These are phyloP conservation scores for Microdochium trichocladiopsis DNA, from an alignment of 2,329 filamentous ascomycete species.

Conservation along the genomic window DNA sequence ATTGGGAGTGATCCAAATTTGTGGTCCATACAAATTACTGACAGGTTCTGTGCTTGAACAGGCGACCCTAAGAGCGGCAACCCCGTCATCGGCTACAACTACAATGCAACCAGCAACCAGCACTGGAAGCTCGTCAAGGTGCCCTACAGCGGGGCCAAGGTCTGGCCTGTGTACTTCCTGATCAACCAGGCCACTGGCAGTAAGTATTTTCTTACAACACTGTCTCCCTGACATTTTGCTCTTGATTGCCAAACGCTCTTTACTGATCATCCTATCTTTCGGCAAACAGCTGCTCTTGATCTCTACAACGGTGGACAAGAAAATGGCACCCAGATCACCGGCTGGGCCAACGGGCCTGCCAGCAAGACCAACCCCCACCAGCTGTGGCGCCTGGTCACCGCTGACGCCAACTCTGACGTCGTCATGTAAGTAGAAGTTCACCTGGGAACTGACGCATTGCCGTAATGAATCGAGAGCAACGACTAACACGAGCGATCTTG, in stretches of 20 bases:
- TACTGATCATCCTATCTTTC: not conserved
- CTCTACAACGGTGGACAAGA: slow-evolving; percentile 2
- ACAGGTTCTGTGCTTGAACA: not conserved
- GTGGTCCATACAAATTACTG: no score
- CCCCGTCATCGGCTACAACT: slow-evolving; percentile 2
- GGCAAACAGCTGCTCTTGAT: slow-evolving; percentile 3
- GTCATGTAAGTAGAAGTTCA: slow-evolving; percentile 1
- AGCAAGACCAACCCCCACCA: slow-evolving; percentile 3
- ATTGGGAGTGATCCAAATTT: no score
- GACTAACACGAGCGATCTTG: no score
- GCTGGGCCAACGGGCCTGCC: slow-evolving; percentile 1
- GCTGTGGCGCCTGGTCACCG: slow-evolving; percentile 5
- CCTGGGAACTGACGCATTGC: no score
- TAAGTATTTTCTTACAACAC: not conserved
- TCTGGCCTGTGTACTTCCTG: slow-evolving; percentile 4
- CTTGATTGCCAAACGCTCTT: no score
- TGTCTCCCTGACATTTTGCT: not conserved
- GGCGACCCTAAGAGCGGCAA: slow-evolving; percentile 1
- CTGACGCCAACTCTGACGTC: slow-evolving; percentile 2
- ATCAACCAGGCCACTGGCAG: slow-evolving; percentile 4
- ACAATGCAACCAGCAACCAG: slow-evolving; percentile 3
- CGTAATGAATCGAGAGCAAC: no score
- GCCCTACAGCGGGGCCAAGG: not conserved
- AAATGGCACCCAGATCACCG: slow-evolving; percentile 3
- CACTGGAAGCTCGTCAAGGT: slow-evolving; percentile 3